Base-by-base conservation (phyloP, 306 rosid species). In the Notholithocarpus densiflorus region DNA sequence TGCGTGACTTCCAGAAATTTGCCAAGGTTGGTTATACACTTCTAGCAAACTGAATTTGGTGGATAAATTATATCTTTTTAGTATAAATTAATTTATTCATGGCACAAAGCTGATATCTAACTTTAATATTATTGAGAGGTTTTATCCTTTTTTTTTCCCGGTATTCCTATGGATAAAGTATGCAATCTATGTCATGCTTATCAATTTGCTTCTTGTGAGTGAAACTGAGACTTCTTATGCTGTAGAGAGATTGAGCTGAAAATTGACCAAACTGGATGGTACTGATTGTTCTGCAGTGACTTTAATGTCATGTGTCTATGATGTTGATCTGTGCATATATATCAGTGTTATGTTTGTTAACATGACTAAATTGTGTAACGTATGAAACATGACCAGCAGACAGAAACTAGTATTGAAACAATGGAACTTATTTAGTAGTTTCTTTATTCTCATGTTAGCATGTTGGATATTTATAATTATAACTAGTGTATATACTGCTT, bases 1-100 rank as follows among this genome's bases (percentile, higher is more conserved):
- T 95, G 60, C 97, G 98, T 55, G 98, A 95, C 84, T 93, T 93
- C 59, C 84, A 95, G 20, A 95, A 86, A 87, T 87, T 80, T 84
- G 96, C 98, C 76, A 95, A 95, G 96, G 99, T 95, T 69, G 66
- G 87, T 82, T 60, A 62, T 45, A 48, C 54, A 17, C 77, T 29
- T 64, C 21, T 73, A 79, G 60, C 43, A 70, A 45, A 54, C 12
- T 64, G 59, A 27, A 40, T 13, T 6, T 54, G 11, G 66, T 7
- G 37, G 26, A 6, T 80, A 32, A 2, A 18, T 65, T 34, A 66
- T 66, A 0, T 66, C 37, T 6, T 19, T 66, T 10, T 34, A 34
- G 52, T 34, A 10, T 45, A 34, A 18, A 66, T 32, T 66, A 31
- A 31, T 17, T 66, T 3, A 18, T 66, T 32, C 52, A 32, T 32